Conservation (phyloP, 2,329 filamentous ascomycete genomes). For the Aureobasidium mangrovei region DNA sequence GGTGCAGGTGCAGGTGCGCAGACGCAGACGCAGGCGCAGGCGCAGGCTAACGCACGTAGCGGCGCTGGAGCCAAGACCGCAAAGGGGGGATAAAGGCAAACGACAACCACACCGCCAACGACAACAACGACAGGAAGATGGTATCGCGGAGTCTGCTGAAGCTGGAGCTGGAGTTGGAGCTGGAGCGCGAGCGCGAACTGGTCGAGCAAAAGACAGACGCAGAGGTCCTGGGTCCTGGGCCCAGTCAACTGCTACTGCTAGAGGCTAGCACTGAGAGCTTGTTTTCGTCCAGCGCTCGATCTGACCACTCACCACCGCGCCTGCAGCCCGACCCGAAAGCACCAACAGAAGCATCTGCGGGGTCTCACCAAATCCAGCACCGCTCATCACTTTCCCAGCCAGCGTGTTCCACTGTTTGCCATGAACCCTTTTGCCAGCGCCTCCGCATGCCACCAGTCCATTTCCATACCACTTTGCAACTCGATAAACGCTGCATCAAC, state of each 20-base stretch:
- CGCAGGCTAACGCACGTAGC: slow-evolving; percentile 5
- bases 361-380: neutral
- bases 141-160: too few relatives aligned
- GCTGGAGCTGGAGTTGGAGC: neutral
- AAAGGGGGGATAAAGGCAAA: slow-evolving; percentile 11
- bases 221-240: slow-evolving; percentile 2
- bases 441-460: neutral
- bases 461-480: neutral
- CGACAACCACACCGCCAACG: neutral
- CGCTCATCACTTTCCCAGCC: neutral
- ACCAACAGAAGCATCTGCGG: neutral
- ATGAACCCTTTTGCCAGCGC: neutral
- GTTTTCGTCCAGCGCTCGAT: neutral
- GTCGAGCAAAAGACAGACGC: neutral
- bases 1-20: too few relatives aligned
- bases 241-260: neutral
- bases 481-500: neutral
- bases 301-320: neutral
- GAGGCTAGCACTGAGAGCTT: slow-evolving; percentile 6
- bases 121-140: neutral
- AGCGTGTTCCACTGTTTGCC: neutral
- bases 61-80: slow-evolving; percentile 1
- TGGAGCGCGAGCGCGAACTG: neutral
- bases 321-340: slow-evolving; percentile 6
- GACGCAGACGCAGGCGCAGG: too few relatives aligned